Percentiles rank a stretch among this genome's conserved stretches.
phyloP scores from a whole-genome alignment of 164 flowering plant species.

The Buxus sempervirens region DNA sequence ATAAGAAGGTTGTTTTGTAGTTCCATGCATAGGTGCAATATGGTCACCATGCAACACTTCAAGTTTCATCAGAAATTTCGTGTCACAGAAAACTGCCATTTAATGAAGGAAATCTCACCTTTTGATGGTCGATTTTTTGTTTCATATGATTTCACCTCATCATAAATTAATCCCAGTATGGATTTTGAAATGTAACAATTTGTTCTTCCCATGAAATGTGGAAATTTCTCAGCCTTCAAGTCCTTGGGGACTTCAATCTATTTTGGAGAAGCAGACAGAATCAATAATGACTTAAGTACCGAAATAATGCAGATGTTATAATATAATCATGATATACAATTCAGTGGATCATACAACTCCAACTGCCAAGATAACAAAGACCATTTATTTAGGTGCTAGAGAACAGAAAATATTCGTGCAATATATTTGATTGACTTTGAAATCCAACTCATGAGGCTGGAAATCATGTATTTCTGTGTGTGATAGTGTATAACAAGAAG shows the following conservation, averaged over 20 bases:
- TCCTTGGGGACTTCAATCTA: slow-evolving; percentile 55
- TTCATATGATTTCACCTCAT: slow-evolving; percentile 31
- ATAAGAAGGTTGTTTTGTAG: not conserved
- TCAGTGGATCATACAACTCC: not conserved
- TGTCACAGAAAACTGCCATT: too few species aligned
- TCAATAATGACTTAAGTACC: not conserved
- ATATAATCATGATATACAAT: not conserved
- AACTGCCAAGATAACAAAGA: not conserved
- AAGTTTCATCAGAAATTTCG: too few species aligned
- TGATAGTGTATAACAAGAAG: too few species aligned
- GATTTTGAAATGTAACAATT: slow-evolving; percentile 45
- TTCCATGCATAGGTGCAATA: too few species aligned
- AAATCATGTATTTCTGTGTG: too few species aligned
- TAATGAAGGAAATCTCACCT: slow-evolving; percentile 25
- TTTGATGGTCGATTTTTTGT: not conserved
- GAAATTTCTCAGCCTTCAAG: slow-evolving; percentile 44
- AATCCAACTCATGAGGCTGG: not conserved
- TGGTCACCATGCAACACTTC: too few species aligned
- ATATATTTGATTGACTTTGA: too few species aligned
- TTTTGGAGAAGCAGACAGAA: slow-evolving; percentile 2
- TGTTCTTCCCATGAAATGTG: slow-evolving; percentile 57
- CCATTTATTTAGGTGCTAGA: not conserved
- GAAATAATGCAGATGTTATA: not conserved
- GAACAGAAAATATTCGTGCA: not conserved
- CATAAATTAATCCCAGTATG: slow-evolving; percentile 64